phyloP scores from a whole-genome alignment of 352 stramenopile species.

The Pythium aphanidermatum region DNA sequence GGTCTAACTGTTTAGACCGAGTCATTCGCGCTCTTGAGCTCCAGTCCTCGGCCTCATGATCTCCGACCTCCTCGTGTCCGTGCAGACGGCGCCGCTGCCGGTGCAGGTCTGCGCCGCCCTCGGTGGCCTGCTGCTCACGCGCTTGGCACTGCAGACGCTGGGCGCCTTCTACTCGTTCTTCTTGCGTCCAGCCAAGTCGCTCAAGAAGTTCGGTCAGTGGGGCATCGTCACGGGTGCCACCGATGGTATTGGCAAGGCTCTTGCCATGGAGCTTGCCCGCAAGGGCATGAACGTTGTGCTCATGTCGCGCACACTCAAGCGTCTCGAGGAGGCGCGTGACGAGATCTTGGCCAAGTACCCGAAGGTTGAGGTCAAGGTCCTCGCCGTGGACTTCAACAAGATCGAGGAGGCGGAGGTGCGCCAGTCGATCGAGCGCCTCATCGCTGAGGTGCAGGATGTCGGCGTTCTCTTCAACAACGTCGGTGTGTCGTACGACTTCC shows the following conservation, averaged over 20 bases:
- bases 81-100: constrained; percentile 30
- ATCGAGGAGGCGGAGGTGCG: constrained; percentile 76
- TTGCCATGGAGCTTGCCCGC: constrained; percentile 93
- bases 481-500: constrained; percentile 97
- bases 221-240: constrained; percentile 96
- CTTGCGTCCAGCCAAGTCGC: constrained; percentile 89
- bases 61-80: constrained; percentile 11
- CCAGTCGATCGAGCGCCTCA: constrained; percentile 37
- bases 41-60: too few species aligned
- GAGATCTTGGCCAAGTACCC: constrained; percentile 94
- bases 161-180: constrained; percentile 81
- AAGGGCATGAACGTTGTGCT: constrained; percentile 97
- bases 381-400: constrained; percentile 94
- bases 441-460: constrained; percentile 87
- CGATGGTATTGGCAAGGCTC: constrained; percentile 90
- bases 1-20: too few species aligned
- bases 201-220: constrained; percentile 96
- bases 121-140: constrained; percentile 42
- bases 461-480: constrained; percentile 99
- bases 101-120: constrained; percentile 40
- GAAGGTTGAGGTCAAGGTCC: constrained; percentile 77
- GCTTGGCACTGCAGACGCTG: constrained; percentile 45
- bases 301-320: constrained; percentile 96
- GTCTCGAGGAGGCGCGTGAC: constrained; percentile 89
- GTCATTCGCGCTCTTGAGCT: too few species aligned